phyloP scores from a whole-genome alignment of 2,329 filamentous ascomycete genomes.

The Pseudogymnoascus sp. region DNA sequence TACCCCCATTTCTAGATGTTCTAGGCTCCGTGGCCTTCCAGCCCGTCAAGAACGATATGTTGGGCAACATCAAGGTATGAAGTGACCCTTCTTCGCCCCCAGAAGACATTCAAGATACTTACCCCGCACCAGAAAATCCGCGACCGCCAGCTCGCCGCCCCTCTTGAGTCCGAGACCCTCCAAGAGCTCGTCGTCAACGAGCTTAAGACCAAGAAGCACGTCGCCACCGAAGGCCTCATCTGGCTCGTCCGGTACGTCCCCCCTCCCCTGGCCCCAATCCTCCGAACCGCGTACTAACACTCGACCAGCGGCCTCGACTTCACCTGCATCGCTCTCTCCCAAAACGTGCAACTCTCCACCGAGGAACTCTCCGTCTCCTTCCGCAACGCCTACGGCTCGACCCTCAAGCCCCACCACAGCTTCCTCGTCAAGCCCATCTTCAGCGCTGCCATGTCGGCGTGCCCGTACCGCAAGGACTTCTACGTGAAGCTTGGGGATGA shows the following conservation, averaged over 20 bases:
- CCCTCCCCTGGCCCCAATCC: conserved; percentile 6
- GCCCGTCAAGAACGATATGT: conserved; percentile 85
- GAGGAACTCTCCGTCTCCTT: conserved; percentile 84
- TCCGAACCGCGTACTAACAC: conserved; percentile 11
- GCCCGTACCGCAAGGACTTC: conserved; percentile 89
- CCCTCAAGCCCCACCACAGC: conserved; percentile 86
- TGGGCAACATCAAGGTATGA: conserved; percentile 79
- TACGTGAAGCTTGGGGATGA: conserved; percentile 77
- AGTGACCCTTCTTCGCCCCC: not conserved
- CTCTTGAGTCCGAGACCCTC: conserved; percentile 71
- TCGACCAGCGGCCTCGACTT: conserved; percentile 76
- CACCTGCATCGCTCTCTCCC: conserved; percentile 73
- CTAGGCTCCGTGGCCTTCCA: conserved; percentile 70
- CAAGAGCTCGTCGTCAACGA: conserved; percentile 83
- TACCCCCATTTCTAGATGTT: conserved; percentile 39
- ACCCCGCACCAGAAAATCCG: conserved; percentile 66
- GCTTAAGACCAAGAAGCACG: conserved; percentile 82
- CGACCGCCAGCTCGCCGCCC: conserved; percentile 70
- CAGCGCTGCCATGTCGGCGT: conserved; percentile 84
- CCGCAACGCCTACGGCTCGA: conserved; percentile 73
- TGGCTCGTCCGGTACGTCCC: conserved; percentile 75
- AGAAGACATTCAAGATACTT: conserved; percentile 10
- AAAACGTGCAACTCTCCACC: conserved; percentile 60
- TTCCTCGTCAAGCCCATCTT: conserved; percentile 90
- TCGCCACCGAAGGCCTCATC: conserved; percentile 78